Conservation (phyloP, 345 rosid genomes). For the Gossypium turneri region DNA sequence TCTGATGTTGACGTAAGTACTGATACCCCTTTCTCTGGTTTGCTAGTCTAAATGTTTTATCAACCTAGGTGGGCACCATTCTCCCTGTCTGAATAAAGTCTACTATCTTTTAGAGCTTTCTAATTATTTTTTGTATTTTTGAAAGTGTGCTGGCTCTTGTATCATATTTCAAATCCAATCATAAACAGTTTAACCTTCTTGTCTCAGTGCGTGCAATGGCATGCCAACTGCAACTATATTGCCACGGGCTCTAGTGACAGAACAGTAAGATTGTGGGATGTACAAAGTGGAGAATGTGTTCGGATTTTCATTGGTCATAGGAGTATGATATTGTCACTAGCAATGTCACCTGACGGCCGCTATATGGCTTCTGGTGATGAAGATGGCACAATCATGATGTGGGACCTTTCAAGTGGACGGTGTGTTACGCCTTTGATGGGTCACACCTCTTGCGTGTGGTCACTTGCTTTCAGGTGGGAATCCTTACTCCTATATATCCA, state of each 20-base stretch:
- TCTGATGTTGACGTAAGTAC: conserved; percentile 93
- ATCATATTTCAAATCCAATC: background rate
- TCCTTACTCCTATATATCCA: background rate
- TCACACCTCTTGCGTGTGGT: conserved; percentile 87
- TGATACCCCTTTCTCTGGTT: background rate
- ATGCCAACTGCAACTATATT: conserved; percentile 90
- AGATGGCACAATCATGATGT: conserved; percentile 97
- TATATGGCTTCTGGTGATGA: conserved; percentile 97
- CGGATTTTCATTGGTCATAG: conserved; percentile 81
- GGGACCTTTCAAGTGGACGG: conserved; percentile 95
- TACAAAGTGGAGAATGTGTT: conserved; percentile 85
- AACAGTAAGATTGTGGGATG: conserved; percentile 92
- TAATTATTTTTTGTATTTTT: background rate
- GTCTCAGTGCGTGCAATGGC: conserved; percentile 94
- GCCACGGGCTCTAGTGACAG: conserved; percentile 96
- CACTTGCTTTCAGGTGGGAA: conserved; percentile 77
- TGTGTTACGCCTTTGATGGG: conserved; percentile 91
- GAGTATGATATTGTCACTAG: conserved; percentile 76
- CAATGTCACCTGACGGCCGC: conserved; percentile 94
- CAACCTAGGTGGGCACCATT: background rate
- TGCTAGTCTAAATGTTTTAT: background rate
- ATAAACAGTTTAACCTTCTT: conserved; percentile 14
- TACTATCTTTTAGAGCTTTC: background rate
- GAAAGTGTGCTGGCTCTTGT: background rate
- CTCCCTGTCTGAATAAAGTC: background rate